Evolutionary conservation across 179 eudicot genomes (phyloP).

Genomic region (Beta corolliflora): DNA sequence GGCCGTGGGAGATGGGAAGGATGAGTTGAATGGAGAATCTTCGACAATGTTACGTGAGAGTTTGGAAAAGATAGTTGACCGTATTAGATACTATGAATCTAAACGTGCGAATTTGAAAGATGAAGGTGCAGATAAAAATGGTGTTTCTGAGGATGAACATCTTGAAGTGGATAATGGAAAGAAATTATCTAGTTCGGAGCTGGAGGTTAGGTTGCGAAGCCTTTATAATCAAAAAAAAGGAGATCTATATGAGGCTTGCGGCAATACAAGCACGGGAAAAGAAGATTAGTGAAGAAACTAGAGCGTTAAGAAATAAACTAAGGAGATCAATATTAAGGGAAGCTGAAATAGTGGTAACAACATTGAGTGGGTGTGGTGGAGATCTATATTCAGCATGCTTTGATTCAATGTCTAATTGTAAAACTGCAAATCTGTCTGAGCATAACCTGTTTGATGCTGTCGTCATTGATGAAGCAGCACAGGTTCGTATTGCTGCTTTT

Average conservation of each 20-base stretch:
- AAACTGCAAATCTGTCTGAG: conserved; percentile 57
- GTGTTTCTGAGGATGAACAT: conserved; percentile 45
- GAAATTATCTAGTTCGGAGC: conserved; percentile 60
- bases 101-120: conserved; percentile 81
- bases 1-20: conserved; percentile 41
- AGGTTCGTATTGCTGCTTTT: conserved; percentile 46
- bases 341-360: conserved; percentile 94
- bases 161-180: conserved; percentile 47
- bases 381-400: conserved; percentile 89
- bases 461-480: conserved; percentile 99
- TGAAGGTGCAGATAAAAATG: conserved; percentile 45
- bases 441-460: conserved; percentile 88
- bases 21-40: conserved; percentile 46
- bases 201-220: conserved; percentile 68
- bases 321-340: conserved; percentile 80
- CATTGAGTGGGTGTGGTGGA: conserved; percentile 99
- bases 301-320: conserved; percentile 67
- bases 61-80: conserved; percentile 85
- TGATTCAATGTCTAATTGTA: conserved; percentile 62
- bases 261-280: conserved; percentile 77
- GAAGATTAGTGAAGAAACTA: conserved; percentile 76
- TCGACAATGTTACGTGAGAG: conserved; percentile 62
- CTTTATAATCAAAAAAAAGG: conserved; percentile 75
- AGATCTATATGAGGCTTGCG: conserved; percentile 68
- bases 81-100: conserved; percentile 75